Percentiles rank a stretch among this genome's conserved stretches.
Conservation (phyloP, 108 stramenopile species). For the Cylindrotheca closterium region DNA sequence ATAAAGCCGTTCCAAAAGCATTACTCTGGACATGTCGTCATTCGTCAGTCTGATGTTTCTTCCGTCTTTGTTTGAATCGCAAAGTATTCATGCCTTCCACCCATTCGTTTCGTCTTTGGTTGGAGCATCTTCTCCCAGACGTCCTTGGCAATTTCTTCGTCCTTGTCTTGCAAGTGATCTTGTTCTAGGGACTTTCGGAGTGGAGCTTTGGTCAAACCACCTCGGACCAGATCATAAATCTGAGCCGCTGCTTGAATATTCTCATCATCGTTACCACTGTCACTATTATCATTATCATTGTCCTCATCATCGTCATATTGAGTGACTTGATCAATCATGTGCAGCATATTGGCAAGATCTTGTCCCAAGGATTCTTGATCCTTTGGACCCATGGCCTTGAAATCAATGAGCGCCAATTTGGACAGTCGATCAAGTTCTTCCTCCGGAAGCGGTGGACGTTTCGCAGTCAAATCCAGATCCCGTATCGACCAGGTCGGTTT, state of each 20-base stretch:
- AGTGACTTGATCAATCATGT: constrained; percentile 31
- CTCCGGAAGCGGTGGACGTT: constrained; percentile 9
- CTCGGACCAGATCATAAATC: constrained; percentile 30
- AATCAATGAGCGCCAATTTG: constrained; percentile 15
- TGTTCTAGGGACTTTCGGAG: constrained; percentile 11
- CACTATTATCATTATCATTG: background rate
- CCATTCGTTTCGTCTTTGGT: constrained; percentile 11
- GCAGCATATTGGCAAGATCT: constrained; percentile 31
- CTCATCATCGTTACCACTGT: background rate
- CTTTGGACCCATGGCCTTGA: constrained; percentile 1
- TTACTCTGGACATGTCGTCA: no score
- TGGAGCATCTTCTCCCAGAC: constrained; percentile 6
- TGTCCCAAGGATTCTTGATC: constrained; percentile 5
- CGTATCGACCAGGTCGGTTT: constrained; percentile 25
- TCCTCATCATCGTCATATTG: constrained; percentile 1
- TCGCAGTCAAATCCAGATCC: constrained; percentile 15
- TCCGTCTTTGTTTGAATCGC: constrained; percentile 8
- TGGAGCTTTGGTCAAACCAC: constrained; percentile 19
- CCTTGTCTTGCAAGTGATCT: constrained; percentile 20
- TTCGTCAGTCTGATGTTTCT: no score
- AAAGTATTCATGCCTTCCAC: constrained; percentile 16
- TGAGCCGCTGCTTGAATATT: background rate
- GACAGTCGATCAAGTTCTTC: constrained; percentile 21
- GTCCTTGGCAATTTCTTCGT: constrained; percentile 3
- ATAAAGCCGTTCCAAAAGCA: no score